Percentiles rank a stretch among this genome's conserved stretches.
These are phyloP conservation scores for Fagus crenata DNA, from an alignment of 306 rosid genomes.

Conservation along the genomic window DNA sequence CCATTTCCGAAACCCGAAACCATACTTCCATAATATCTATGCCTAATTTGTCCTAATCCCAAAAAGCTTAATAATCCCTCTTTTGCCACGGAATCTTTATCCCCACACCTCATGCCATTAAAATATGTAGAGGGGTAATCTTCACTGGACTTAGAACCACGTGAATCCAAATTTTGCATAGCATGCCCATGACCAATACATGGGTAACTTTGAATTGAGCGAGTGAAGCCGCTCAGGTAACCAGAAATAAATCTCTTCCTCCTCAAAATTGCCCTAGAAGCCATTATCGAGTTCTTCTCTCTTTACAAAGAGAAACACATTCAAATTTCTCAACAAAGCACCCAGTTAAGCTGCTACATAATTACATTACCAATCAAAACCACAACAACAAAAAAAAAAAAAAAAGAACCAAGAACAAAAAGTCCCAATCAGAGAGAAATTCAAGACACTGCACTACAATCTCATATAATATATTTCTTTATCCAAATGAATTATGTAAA, in stretches of 20 bases:
- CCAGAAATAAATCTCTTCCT: conserved; percentile 45
- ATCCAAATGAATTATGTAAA: background rate
- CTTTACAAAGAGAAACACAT: conserved; percentile 17
- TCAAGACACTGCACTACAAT: background rate
- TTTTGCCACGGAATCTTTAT: conserved; percentile 16
- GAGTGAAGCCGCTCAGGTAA: conserved; percentile 29
- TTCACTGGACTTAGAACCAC: conserved; percentile 13
- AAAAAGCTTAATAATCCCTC: conserved; percentile 21
- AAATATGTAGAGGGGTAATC: conserved; percentile 5
- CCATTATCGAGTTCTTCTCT: conserved; percentile 41
- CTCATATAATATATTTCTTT: background rate
- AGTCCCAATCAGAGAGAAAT: background rate
- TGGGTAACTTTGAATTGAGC: conserved; percentile 39
- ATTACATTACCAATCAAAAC: too few relatives aligned
- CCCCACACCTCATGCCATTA: background rate
- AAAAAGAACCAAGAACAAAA: background rate
- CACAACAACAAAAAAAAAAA: background rate
- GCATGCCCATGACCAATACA: conserved; percentile 28
- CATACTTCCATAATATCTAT: conserved; percentile 15
- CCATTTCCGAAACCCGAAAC: conserved; percentile 17
- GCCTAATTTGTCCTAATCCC: conserved; percentile 29
- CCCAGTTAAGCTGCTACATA: conserved; percentile 6
- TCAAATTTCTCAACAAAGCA: conserved; percentile 21
- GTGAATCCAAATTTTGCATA: conserved; percentile 31
- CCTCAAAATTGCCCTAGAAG: conserved; percentile 58